Evolutionary conservation across 1,284 basidiomycete species (phyloP).

Genomic region (Trichosporon coremiiforme): DNA sequence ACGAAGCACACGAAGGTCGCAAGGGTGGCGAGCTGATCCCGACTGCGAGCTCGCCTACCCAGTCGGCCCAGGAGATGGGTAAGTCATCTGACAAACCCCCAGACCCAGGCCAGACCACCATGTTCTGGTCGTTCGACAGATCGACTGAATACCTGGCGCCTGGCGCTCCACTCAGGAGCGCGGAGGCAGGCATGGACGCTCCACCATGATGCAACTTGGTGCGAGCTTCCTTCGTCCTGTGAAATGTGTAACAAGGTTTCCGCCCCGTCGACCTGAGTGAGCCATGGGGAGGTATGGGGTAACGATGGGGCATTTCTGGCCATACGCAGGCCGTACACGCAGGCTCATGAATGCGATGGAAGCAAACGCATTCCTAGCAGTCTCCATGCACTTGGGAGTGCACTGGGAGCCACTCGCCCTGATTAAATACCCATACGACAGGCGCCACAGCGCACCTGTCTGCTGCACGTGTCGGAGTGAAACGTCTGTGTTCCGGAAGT

Average conservation of each 20-base stretch:
- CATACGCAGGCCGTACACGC: neutral
- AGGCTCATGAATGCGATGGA: constrained; percentile 1
- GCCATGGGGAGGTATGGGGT: neutral
- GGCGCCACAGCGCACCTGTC: neutral
- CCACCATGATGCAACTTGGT: constrained; percentile 3
- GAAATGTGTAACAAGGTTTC: constrained; percentile 18
- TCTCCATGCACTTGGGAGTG: neutral
- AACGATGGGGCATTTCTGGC: constrained; percentile 7
- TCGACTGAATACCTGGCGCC: neutral
- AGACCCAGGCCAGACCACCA: constrained; percentile 1
- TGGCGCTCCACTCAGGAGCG: neutral
- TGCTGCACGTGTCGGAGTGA: neutral
- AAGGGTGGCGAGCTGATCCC: neutral
- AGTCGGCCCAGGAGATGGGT: neutral
- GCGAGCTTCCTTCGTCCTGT: neutral
- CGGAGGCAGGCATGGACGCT: neutral
- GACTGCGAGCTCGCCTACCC: neutral
- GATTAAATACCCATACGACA: neutral
- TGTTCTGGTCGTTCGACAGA: neutral
- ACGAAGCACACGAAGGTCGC: neutral
- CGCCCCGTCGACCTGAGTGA: neutral
- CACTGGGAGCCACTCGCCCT: neutral
- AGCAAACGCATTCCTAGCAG: neutral
- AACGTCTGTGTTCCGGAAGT: neutral
- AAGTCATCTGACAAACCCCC: constrained; percentile 1